Conservation (phyloP, 768 basidiomycete genomes). For the Lactarius tabidus region DNA sequence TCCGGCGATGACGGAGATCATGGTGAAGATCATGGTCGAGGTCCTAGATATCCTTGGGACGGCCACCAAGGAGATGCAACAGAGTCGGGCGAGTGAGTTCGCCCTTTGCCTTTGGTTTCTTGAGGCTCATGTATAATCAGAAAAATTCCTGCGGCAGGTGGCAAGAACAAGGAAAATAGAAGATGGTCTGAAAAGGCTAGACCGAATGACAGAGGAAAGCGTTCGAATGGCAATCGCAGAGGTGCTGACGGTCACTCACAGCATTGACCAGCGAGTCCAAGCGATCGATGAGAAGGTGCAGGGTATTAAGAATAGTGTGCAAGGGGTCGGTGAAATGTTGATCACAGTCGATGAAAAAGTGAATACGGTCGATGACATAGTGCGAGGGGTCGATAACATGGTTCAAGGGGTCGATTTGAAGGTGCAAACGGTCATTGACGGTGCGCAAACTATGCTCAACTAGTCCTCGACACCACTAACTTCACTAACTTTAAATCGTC, state of each 20-base stretch:
- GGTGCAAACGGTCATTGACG: too few species aligned
- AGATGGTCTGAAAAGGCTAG: not conserved
- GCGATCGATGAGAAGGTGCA: too few species aligned
- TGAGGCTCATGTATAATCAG: not conserved
- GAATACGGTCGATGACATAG: too few species aligned
- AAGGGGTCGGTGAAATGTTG: too few species aligned
- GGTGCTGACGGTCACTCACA: not conserved
- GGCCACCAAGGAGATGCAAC: not conserved
- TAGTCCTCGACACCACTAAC: not conserved
- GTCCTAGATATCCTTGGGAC: not conserved
- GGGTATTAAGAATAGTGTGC: too few species aligned
- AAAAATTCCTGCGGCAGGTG: not conserved
- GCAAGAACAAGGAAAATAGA: not conserved
- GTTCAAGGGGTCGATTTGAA: too few species aligned
- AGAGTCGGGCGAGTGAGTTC: not conserved
- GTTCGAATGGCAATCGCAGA: not conserved
- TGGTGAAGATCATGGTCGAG: not conserved
- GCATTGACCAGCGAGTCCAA: not conserved
- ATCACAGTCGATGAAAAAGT: too few species aligned
- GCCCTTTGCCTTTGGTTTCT: not conserved
- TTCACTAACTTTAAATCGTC: not conserved
- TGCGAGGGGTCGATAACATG: too few species aligned
- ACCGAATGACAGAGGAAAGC: not conserved
- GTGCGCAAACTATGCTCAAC: not conserved
- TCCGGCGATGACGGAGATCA: not conserved